Evolutionary conservation across 1,139 yeast species (phyloP), one percentile per base, ranked within the genome.

Genomic region (Candida labiduridarum): DNA sequence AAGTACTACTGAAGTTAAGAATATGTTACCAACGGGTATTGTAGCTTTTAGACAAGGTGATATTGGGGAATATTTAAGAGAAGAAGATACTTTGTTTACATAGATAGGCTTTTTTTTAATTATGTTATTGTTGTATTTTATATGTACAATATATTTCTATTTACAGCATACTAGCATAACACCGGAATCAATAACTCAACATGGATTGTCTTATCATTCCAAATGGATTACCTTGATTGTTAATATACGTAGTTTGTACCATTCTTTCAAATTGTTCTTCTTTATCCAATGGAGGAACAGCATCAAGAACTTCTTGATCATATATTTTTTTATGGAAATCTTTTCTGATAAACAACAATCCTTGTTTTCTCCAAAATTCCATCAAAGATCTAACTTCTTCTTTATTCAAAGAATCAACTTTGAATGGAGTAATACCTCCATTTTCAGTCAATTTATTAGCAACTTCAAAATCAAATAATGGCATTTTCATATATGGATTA

Each of bases 21-120:
- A 84, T 64, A 75, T 91, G 59, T 96, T 89, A 66, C 99, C 99
- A 47, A 94, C 96, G 25, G 96, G 87, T 39, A 92, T 94, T 47
- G 96, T 92, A 14, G 96, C 96, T 10, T 94, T 89, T 69, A 85
- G 99, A 80, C 99, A 94, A 69, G 89, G 96, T 59, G 99, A 94
- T 76, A 91, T 94, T 60, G 99, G 99, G 58, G 99, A 94, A 72
- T 94, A 91, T 65, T 80, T 94, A 66, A 90, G 99, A 80, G 99
- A 95, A 63, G 99, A 94, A 76, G 99, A 94, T 68, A 89, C 97
- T 36, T 76, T 94, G 61, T 94, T 94, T 68, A 89, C 97, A 33
- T 91, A 74, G 53, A 18, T 38, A 25, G 29, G 10, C 10, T 8
- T 25, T 8, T 25, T 8, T 8, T 25, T 8, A 25, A 25, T 25